phyloP scores from a whole-genome alignment of 75 land plant genomes.

The Pinus taeda region DNA sequence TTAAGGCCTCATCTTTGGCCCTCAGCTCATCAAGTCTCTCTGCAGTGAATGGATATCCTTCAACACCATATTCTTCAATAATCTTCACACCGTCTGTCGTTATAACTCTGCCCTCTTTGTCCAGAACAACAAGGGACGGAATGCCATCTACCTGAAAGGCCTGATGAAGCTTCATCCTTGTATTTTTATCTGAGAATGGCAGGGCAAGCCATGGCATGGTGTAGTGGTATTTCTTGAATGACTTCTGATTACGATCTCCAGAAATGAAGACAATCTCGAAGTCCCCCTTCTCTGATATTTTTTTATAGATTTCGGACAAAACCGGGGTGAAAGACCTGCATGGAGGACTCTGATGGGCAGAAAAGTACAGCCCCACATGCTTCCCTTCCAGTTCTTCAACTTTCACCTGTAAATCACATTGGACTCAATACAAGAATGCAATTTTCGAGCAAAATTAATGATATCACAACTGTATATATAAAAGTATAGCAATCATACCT shows the following conservation, averaged over 20 bases:
- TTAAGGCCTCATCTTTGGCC: constrained; percentile 21
- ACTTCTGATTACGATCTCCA: constrained; percentile 23
- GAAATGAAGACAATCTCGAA: constrained; percentile 49
- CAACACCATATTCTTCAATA: constrained; percentile 31
- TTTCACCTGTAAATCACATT: constrained; percentile 10
- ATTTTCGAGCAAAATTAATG: too few species aligned
- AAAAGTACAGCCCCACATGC: constrained; percentile 42
- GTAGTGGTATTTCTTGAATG: constrained; percentile 25
- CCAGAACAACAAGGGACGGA: constrained; percentile 29
- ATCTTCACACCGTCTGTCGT: constrained; percentile 20
- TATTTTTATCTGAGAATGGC: constrained; percentile 28
- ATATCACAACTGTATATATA: too few species aligned
- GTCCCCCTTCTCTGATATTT: constrained; percentile 14
- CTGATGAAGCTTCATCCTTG: constrained; percentile 12
- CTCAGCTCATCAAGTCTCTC: constrained; percentile 30
- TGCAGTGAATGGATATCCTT: constrained; percentile 38
- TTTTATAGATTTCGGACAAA: constrained; percentile 26
- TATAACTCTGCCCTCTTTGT: constrained; percentile 8
- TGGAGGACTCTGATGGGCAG: constrained; percentile 59
- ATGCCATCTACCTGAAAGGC: constrained; percentile 22
- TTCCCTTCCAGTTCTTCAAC: constrained; percentile 17
- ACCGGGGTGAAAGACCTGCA: constrained; percentile 33
- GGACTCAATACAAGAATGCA: too few species aligned
- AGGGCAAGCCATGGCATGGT: constrained; percentile 59
- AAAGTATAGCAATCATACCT: constrained; percentile 16